Evolutionary conservation across 2,329 filamentous ascomycete genomes (phyloP), one percentile per base, ranked within the genome.

Genomic region (Sclerotinia sclerotiorum): DNA sequence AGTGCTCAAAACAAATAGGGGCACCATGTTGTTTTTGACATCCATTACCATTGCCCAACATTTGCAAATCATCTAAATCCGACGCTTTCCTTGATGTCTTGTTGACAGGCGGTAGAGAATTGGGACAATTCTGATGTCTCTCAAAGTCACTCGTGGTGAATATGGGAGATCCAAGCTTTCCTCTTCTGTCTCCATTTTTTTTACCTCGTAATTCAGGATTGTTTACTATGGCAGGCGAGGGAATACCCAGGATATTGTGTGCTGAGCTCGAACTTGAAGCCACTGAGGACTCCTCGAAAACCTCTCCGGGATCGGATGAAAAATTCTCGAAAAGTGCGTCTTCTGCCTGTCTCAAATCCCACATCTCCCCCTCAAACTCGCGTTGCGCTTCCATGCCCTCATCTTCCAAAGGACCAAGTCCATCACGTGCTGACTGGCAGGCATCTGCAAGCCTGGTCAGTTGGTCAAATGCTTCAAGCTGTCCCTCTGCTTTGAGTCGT

Each of bases 361-460:
- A 75, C 24, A 72, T 65, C 19, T 70, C 49, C 2, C 72, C 72
- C 49, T 74, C 72, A 67, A 68, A 71, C 19, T 56, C 46, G 17
- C 68, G 67, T 46, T 75, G 72, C 2, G 70, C 70, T 15, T 74
- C 70, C 3, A 69, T 70, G 3, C 63, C 70, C 32, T 74, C 73
- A 51, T 73, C 58, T 46, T 76, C 74, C 5, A 74, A 7, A 5
- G 70, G 72, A 3, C 74, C 73, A 2, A 76, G 52, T 19, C 39
- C 65, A 70, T 76, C 72, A 19, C 74, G 68, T 24, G 72, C 70
- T 32, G n/a, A 49, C 55, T 75, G 73, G 51, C 74, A 75, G 21
- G 69, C 39, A 24, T 39, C 13, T 11, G 69, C 70, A 46, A 74
- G 64, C 10, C 52, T 51, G 24, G 52, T 29, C 17, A 76, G 49